A percentile compares a stretch with the other conserved stretches of the same genome.
phyloP scores from a whole-genome alignment of 345 rosid genomes.

The Citropsis articulata region DNA sequence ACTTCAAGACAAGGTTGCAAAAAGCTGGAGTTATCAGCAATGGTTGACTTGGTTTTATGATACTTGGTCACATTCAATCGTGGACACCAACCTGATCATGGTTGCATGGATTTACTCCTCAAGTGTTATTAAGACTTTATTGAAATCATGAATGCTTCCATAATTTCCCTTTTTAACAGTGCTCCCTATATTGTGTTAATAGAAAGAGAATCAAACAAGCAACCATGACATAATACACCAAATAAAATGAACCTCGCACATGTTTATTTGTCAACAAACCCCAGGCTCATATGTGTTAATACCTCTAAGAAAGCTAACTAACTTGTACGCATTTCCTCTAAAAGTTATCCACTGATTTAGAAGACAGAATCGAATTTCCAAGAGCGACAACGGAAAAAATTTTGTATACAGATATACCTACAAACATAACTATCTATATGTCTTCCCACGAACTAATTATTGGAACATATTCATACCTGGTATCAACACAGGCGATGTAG shows the following conservation, averaged over 20 bases:
- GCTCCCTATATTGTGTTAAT: neutral
- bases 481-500: slow-evolving; percentile 6
- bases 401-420: neutral
- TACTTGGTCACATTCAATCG: neutral
- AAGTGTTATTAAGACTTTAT: neutral
- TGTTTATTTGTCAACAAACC: neutral
- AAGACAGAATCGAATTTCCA: neutral
- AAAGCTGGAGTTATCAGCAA: neutral
- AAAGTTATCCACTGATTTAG: neutral
- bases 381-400: neutral
- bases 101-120: neutral
- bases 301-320: neutral
- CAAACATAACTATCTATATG: neutral
- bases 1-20: neutral
- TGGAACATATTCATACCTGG: slow-evolving; percentile 15
- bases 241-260: neutral
- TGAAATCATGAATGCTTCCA: neutral
- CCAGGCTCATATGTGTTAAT: neutral
- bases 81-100: neutral
- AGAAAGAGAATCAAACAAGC: neutral
- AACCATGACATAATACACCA: neutral
- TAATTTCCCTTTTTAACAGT: neutral
- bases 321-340: neutral
- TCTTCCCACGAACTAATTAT: neutral
- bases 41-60: neutral